These are phyloP conservation scores for Shiraia bambusicola DNA, from an alignment of 2,329 filamentous ascomycete genomes.

Conservation along the genomic window DNA sequence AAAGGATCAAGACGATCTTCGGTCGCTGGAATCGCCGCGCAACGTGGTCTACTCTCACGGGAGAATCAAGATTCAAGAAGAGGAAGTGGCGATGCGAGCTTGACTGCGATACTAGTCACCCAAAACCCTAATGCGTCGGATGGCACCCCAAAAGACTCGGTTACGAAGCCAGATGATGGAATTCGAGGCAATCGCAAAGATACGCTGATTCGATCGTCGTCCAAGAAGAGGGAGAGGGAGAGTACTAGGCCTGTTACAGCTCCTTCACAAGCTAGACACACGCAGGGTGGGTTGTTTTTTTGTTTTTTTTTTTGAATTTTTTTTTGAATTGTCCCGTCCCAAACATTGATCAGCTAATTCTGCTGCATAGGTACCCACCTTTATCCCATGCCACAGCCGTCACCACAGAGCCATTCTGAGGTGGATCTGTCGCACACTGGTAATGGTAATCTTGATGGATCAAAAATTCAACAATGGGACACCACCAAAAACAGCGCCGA, in stretches of 20 bases:
- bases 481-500: conserved; percentile 35
- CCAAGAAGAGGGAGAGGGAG: conserved; percentile 31
- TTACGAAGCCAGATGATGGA: conserved; percentile 14
- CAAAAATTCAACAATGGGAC: conserved; percentile 37
- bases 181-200: conserved; percentile 34
- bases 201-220: conserved; percentile 28
- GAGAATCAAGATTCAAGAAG: conserved; percentile 41
- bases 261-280: conserved; percentile 36
- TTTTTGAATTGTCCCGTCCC: no score
- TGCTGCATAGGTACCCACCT: conserved; percentile 29
- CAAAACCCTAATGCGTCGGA: conserved; percentile 37
- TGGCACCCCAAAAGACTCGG: conserved; percentile 17
- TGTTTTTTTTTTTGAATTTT: no score
- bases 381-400: conserved; percentile 32
- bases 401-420: conserved; percentile 39
- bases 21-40: conserved; percentile 22
- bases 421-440: conserved; percentile 34
- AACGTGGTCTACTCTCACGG: conserved; percentile 20
- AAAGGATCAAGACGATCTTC: conserved; percentile 36
- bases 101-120: conserved; percentile 44
- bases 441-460: conserved; percentile 38
- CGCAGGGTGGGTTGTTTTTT: conserved; percentile 40
- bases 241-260: conserved; percentile 37
- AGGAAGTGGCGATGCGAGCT: conserved; percentile 43
- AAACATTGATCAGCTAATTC: conserved; percentile 2